A percentile compares a stretch with the other conserved stretches of the same genome.
Conservation (phyloP, 768 basidiomycete genomes). For the Boletus tomentosulus region DNA sequence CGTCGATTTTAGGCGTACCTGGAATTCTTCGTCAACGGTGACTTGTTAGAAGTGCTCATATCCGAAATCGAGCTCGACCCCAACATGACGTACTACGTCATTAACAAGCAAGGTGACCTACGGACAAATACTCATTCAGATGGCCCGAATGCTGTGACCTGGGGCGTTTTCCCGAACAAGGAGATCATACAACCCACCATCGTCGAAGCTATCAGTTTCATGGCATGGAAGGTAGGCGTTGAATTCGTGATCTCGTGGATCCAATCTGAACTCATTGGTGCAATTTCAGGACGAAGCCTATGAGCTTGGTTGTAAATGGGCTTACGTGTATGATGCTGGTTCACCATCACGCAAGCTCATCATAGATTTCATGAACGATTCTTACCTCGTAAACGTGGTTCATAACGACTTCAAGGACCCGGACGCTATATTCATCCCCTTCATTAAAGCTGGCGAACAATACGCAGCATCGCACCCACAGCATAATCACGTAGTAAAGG, state of each 20-base stretch:
- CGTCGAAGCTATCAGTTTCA: slow-evolving; percentile 95
- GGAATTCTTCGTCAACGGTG: slow-evolving; percentile 87
- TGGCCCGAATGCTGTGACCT: slow-evolving; percentile 97
- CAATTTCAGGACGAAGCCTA: slow-evolving; percentile 82
- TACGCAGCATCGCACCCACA: slow-evolving; percentile 40
- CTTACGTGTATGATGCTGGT: slow-evolving; percentile 73
- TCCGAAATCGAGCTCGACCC: slow-evolving; percentile 81
- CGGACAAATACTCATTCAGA: slow-evolving; percentile 93
- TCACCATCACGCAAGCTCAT: slow-evolving; percentile 76
- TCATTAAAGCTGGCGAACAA: slow-evolving; percentile 72
- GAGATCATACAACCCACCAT: slow-evolving; percentile 96
- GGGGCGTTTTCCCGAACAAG: slow-evolving; percentile 97
- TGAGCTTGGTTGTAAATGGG: slow-evolving; percentile 91
- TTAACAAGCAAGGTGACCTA: slow-evolving; percentile 93
- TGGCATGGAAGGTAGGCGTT: slow-evolving; percentile 87
- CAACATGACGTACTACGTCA: slow-evolving; percentile 93
- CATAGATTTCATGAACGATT: slow-evolving; percentile 72
- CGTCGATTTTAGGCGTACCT: slow-evolving; percentile 72
- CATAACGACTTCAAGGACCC: slow-evolving; percentile 92
- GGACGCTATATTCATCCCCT: slow-evolving; percentile 82
- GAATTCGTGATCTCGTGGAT: neutral
- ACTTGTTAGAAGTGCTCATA: slow-evolving; percentile 67
- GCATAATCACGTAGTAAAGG: slow-evolving; percentile 23
- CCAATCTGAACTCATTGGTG: slow-evolving; percentile 7
- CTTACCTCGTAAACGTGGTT: slow-evolving; percentile 89